Base-by-base conservation (phyloP, 805 yeast genomes). In the Clavispora santaluciae region DNA sequence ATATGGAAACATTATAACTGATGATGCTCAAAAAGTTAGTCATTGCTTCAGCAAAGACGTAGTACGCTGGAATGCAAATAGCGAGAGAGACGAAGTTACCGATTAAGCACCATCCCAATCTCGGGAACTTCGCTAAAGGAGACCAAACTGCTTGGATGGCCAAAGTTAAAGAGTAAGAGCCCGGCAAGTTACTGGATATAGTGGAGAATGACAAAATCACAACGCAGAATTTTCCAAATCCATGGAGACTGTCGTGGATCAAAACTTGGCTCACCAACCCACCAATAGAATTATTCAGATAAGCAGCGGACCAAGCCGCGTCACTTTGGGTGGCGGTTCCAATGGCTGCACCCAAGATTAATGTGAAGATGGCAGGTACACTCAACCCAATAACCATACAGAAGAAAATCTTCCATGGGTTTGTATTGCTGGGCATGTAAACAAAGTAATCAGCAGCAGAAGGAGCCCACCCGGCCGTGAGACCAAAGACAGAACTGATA, bases 371-470 rank as follows among this genome's bases (percentile, higher is more conserved):
- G 12, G 47, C 49, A 11, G 67, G 64, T 7, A 55, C 13, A 21
- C 54, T 50, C 43, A 62, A 52, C 8, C 66, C 68, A 5, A 45
- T 40, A 28, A 59, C 54, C 58, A 63, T 56, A 18, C 59, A 46
- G 20, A 47, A 22, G 39, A 54, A 56, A 5, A 62, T 55, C 42
- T 59, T 62, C 59, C 59, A 54, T 5, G 56, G 49, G 6, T 55
- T 43, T 6, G 63, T 57, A 26, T 53, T 41, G 20, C 54, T 46
- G 16, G 63, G 60, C 59, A 57, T 59, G 39, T 63, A 62, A 8
- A 62, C 66, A 22, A 60, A 55, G 45, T 59, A 63, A 45, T 63
- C 68, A 11, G 66, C 65, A 4, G 65, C 59, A 4, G 57, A 56
- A 23, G 64, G 63, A 17, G 55, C 28, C 67, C 67, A 63, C 18